These are phyloP conservation scores for Pterulicium gracile DNA, from an alignment of 1,284 basidiomycete genomes.

Conservation along the genomic window DNA sequence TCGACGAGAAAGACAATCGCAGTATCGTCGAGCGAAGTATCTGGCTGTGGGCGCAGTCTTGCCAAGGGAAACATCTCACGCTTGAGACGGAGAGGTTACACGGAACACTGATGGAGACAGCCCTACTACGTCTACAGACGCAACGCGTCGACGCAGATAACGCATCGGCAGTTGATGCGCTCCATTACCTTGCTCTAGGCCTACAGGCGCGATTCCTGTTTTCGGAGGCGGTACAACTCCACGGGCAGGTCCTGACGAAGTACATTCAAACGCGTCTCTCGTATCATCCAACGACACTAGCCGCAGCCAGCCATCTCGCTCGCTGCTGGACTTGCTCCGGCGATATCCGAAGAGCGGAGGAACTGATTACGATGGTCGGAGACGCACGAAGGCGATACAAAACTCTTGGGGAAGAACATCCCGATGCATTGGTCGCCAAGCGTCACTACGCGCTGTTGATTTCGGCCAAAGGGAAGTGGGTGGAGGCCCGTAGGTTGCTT, in stretches of 20 bases:
- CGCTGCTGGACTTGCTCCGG: background rate
- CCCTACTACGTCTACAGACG: background rate
- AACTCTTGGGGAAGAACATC: background rate
- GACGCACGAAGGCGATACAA: too few species aligned
- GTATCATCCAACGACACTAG: background rate
- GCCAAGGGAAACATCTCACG: too few species aligned
- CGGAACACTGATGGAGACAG: background rate
- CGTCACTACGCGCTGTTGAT: background rate
- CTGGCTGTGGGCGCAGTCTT: background rate
- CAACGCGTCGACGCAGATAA: too few species aligned
- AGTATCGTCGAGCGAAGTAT: too few species aligned
- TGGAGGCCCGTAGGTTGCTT: too few species aligned
- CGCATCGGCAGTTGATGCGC: background rate
- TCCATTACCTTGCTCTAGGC: background rate
- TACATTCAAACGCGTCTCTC: background rate
- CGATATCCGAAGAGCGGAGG: background rate
- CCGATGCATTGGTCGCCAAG: background rate
- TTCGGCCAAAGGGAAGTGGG: background rate
- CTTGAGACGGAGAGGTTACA: background rate
- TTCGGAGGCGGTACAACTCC: background rate
- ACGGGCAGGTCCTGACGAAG: background rate
- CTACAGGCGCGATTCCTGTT: background rate
- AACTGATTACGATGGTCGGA: too few species aligned
- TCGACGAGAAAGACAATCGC: too few species aligned
- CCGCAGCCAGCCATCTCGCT: background rate